Conservation (phyloP, 306 rosid species). For the Dryas drummondii region DNA sequence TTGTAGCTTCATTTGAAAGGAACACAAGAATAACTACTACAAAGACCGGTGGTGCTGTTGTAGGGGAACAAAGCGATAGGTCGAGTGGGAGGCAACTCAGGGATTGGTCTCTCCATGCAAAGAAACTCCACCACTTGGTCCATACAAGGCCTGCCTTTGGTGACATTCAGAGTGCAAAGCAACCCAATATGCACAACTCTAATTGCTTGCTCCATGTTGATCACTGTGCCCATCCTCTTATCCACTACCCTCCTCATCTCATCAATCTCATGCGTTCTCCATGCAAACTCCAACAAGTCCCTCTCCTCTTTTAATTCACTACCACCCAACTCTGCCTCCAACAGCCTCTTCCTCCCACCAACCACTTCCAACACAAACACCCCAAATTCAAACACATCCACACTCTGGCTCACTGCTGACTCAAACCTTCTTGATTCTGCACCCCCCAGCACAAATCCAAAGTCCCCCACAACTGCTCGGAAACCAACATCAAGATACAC, state of each 20-base stretch:
- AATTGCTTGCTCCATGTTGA: slow-evolving; percentile 63
- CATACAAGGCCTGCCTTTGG: slow-evolving; percentile 67
- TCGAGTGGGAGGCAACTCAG: slow-evolving; percentile 61
- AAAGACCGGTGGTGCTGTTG: slow-evolving; percentile 60
- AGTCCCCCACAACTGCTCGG: slow-evolving; percentile 66
- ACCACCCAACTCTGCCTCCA: slow-evolving; percentile 25
- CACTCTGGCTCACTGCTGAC: slow-evolving; percentile 50
- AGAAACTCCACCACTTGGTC: slow-evolving; percentile 64
- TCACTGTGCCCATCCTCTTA: slow-evolving; percentile 59
- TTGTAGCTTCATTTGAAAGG: slow-evolving; percentile 36
- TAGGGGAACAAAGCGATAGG: slow-evolving; percentile 72
- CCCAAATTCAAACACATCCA: slow-evolving; percentile 74
- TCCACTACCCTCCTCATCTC: slow-evolving; percentile 59
- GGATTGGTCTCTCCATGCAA: slow-evolving; percentile 50
- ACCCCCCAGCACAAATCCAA: slow-evolving; percentile 58
- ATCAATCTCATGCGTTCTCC: slow-evolving; percentile 57
- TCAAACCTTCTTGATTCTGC: slow-evolving; percentile 61
- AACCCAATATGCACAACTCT: slow-evolving; percentile 59
- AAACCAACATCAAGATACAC: slow-evolving; percentile 75
- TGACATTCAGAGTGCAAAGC: slow-evolving; percentile 73
- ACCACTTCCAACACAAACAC: slow-evolving; percentile 71
- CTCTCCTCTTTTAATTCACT: slow-evolving; percentile 29
- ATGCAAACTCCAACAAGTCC: slow-evolving; percentile 61
- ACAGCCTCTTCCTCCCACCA: slow-evolving; percentile 51
- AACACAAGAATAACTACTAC: slow-evolving; percentile 60